Conservation (phyloP, 306 rosid genomes). For the Abrus precatorius region DNA sequence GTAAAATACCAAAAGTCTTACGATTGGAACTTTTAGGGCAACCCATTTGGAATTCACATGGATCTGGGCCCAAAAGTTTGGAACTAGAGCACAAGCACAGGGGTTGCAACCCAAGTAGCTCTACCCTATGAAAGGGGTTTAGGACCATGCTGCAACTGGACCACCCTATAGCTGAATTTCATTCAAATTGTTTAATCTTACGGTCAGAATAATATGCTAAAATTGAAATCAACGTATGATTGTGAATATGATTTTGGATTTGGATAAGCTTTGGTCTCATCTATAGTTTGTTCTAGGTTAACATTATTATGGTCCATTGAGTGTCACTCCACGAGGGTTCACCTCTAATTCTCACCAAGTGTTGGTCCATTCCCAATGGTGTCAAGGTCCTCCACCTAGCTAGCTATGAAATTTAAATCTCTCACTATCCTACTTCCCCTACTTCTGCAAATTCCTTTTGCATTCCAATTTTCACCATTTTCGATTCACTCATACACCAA, state of each 20-base stretch:
- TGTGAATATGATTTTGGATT: constrained; percentile 2
- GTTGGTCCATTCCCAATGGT: constrained; percentile 56
- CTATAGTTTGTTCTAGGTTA: constrained; percentile 25
- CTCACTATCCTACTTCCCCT: constrained; percentile 43
- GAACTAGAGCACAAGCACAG: constrained; percentile 34
- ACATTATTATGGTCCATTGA: constrained; percentile 48
- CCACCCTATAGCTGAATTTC: constrained; percentile 55
- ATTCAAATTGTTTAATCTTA: constrained; percentile 25
- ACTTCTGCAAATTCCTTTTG: constrained; percentile 23
- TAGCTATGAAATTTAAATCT: constrained; percentile 27
- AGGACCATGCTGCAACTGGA: constrained; percentile 72
- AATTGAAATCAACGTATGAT: background rate
- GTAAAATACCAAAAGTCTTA: constrained; percentile 8
- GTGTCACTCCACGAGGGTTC: constrained; percentile 46
- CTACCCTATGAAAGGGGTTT: constrained; percentile 33
- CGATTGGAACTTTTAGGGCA: constrained; percentile 33
- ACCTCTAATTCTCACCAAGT: constrained; percentile 51
- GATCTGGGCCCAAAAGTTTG: constrained; percentile 47
- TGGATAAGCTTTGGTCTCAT: constrained; percentile 48
- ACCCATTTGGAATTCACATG: constrained; percentile 76
- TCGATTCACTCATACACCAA: background rate
- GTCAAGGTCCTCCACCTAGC: constrained; percentile 47
- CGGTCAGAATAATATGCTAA: constrained; percentile 14
- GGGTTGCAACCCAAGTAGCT: constrained; percentile 41
- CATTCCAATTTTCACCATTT: background rate